Evolutionary conservation across 2,329 filamentous ascomycete species (phyloP), one percentile per base, ranked within the genome.

Genomic region (Metarhizium brunneum): DNA sequence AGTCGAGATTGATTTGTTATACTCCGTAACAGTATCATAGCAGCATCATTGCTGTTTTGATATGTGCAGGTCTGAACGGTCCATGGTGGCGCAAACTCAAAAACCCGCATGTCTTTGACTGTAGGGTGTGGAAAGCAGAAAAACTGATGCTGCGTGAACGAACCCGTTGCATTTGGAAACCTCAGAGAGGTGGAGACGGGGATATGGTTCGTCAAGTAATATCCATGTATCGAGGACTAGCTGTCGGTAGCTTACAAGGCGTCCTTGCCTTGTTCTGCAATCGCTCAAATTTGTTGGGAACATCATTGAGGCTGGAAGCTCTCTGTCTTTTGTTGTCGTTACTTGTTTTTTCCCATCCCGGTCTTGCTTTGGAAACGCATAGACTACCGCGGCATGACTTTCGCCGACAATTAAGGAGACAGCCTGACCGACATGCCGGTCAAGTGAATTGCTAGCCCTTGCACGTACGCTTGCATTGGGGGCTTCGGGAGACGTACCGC

Each of bases 401-500:
- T 25, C 25, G 42, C 7, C n/a, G 8, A 18, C 11, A 11, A 8
- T 20, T 6, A 47, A 30, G 45, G 45, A 18, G 8, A 48, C 20
- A 48, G 45, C 8, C 45, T 10, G 25, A 35, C 32, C 32, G 18
- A 14, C 7, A 14, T 5, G 16, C 11, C n/a, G 29, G n/a, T 10
- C 20, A 43, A 35, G 42, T 53, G 13, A 13, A 52, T 6, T 29
- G 54, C 36, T 4, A 45, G 14, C n/a, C 42, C n/a, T 45, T 42
- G 50, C 14, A 40, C 14, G 35, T 13, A 40, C 35, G 32, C 35
- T 43, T 42, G 52, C 29, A 18, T 35, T 53, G 53, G 54, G 54
- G 56, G 56, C 56, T 57, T 54, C 56, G 56, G 53, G 53, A 53
- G 49, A 29, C 48, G n/a, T 36, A 42, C 49, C 49, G 54, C 47